These are phyloP conservation scores for Heliamphora exappendiculata DNA, from an alignment of 148 eudicot genomes.

Conservation along the genomic window DNA sequence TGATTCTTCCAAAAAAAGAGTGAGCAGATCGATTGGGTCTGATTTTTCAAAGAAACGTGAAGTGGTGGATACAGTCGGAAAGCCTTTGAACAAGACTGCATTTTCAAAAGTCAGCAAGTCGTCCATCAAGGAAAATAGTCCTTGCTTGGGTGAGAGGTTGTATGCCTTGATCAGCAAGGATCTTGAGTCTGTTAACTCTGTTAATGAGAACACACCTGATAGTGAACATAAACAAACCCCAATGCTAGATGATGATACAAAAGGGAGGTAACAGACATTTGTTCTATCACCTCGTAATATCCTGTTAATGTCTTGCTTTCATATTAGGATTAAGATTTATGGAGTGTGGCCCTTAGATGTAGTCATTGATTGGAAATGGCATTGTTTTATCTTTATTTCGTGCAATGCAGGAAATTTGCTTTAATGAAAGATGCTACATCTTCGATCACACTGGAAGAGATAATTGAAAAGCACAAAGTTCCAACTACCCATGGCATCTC, in stretches of 20 bases:
- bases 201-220: conserved; percentile 12
- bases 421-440: conserved; percentile 59
- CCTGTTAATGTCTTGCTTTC: background rate
- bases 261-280: conserved; percentile 39
- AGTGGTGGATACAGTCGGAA: conserved; percentile 20
- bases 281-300: background rate
- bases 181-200: conserved; percentile 21
- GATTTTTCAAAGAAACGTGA: conserved; percentile 23
- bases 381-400: background rate
- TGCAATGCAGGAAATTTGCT: conserved; percentile 47
- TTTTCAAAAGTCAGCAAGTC: conserved; percentile 20
- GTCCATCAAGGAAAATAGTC: conserved; percentile 12
- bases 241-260: conserved; percentile 45
- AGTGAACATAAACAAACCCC: conserved; percentile 17
- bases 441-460: conserved; percentile 46
- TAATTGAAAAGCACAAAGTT: conserved; percentile 38
- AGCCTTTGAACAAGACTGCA: conserved; percentile 21
- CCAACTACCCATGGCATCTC: conserved; percentile 31
- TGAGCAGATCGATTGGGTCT: conserved; percentile 13
- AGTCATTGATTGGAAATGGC: background rate
- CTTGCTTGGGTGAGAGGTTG: conserved; percentile 33
- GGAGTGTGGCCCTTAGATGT: background rate
- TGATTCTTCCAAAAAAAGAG: conserved; percentile 24
- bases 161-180: conserved; percentile 13
- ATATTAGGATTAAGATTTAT: no score